Base-by-base conservation (phyloP, 805 yeast species). In the Yamadazyma scolyti region DNA sequence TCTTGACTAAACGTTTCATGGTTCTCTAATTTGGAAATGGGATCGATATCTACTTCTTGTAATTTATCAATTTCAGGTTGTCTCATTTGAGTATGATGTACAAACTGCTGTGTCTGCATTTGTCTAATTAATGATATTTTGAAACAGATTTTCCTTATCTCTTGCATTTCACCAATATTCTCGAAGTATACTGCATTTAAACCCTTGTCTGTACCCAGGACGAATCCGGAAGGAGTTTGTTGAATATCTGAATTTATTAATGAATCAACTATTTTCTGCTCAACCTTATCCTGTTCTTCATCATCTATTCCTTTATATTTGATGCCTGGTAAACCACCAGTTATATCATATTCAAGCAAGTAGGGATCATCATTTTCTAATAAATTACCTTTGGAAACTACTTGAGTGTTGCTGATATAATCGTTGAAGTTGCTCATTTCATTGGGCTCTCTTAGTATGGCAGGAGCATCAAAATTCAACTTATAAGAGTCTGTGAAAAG, bases 81-180 rank as follows among this genome's bases (percentile, higher is more conserved):
- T 40, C 73, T 74, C 68, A 79, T 64, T 46, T 82, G 90, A 0
- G 87, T 71, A 30, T 80, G 82, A 48, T 82, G 90, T 29, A 82
- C 63, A 54, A 77, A 79, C 37, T 77, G 81, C 30, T 82, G 85
- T 12, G 82, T 82, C 57, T 93, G 97, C 82, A 93, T 82, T 50
- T 89, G 89, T 43, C 96, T 69, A 36, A 93, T 85, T 28, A 88
- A 62, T 4, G 90, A 79, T 13, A 93, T 85, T 54, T 89, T 89
- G 60, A 87, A 84, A 52, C 97, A 89, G 4, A 86, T 69, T 42
- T 80, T 83, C 36, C 98, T 67, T 20, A 93, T 83, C 44, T 87
- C 87, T 59, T 90, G 97, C 69, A 93, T 85, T 41, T 82, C 74
- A 1, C 68, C 61, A 25, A 93, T 79, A 46, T 89, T 93, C 13